Conservation (phyloP, 257 asterid genomes). For the Solanum lignicaule region DNA sequence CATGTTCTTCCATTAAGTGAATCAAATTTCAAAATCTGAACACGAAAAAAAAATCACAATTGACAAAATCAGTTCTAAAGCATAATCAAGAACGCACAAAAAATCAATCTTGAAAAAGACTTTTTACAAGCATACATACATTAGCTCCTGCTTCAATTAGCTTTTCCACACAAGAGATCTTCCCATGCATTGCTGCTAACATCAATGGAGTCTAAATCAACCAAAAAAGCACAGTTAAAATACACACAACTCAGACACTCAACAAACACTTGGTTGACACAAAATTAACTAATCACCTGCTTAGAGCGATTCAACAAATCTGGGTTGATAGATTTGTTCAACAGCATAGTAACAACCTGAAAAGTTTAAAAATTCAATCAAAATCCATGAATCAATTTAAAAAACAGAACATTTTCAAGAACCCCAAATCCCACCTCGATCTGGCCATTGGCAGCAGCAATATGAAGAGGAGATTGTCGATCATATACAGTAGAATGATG, state of each 20-base stretch:
- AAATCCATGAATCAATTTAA: constrained; percentile 1
- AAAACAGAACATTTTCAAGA: not conserved
- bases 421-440: constrained; percentile 89
- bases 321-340: constrained; percentile 68
- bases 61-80: not conserved
- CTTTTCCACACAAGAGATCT: constrained; percentile 68
- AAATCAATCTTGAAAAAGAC: not conserved
- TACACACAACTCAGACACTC: not conserved
- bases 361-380: constrained; percentile 8
- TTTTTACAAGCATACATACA: constrained; percentile 29
- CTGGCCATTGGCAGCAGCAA: constrained; percentile 97
- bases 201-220: constrained; percentile 81
- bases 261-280: not conserved
- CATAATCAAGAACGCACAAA: constrained; percentile 3
- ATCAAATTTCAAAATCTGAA: constrained; percentile 88
- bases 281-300: constrained; percentile 33
- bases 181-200: constrained; percentile 99
- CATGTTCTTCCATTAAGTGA: constrained; percentile 84
- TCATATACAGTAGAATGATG: constrained; percentile 51
- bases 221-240: not conserved
- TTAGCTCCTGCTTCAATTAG: constrained; percentile 92
- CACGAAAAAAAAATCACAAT: not conserved
- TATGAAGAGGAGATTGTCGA: constrained; percentile 74
- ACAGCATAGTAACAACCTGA: constrained; percentile 68
- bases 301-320: constrained; percentile 77